A percentile compares a stretch with the other conserved stretches of the same genome.
Evolutionary conservation across 257 asterid genomes (phyloP).

Genomic region (Solanum sparsipilum): DNA sequence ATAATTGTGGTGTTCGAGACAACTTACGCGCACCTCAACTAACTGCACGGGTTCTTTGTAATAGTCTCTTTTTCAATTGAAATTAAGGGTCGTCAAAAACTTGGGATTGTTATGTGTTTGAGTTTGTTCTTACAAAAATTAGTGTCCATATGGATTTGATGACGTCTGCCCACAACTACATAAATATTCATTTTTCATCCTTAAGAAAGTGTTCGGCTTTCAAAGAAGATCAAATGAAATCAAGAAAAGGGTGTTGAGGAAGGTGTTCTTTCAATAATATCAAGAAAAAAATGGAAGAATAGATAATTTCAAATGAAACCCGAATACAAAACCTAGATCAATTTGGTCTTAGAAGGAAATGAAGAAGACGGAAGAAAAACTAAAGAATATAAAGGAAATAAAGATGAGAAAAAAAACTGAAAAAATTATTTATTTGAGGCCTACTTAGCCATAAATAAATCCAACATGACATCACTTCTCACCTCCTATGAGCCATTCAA

Average conservation of each 20-base stretch:
- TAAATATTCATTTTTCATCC: not conserved
- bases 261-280: not conserved
- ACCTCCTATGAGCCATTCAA: not conserved
- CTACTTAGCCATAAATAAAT: not conserved
- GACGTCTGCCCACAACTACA: not conserved
- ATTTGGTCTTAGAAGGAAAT: not conserved
- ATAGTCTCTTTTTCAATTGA: not conserved
- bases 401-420: not conserved
- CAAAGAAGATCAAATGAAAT: not conserved
- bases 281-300: not conserved
- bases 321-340: not conserved
- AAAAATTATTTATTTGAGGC: not conserved
- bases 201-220: not conserved
- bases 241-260: not conserved
- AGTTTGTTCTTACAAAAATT: not conserved
- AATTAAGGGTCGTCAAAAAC: not conserved
- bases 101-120: not conserved
- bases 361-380: not conserved
- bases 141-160: not conserved
- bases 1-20: not conserved
- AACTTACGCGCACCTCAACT: not conserved
- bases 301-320: not conserved
- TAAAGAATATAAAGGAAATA: not conserved
- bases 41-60: not conserved
- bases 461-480: not conserved